Evolutionary conservation across 345 rosid genomes (phyloP).

Genomic region (Mallotus nudiflorus): DNA sequence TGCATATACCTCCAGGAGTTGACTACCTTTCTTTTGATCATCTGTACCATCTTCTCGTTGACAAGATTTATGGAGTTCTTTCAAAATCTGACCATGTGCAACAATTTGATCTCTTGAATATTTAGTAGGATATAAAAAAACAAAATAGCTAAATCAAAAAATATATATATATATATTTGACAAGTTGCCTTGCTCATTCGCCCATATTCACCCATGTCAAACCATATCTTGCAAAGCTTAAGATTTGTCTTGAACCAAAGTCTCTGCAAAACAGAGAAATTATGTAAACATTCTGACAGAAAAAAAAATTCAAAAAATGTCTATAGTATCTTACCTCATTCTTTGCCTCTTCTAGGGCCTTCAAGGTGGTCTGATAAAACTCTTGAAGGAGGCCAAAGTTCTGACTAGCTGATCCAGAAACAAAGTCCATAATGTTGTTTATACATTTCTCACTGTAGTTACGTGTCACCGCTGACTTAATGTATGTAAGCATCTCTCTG

Average conservation of each 20-base stretch:
- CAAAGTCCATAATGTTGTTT: slow-evolving; percentile 98
- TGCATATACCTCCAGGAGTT: slow-evolving; percentile 96
- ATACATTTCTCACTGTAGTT: slow-evolving; percentile 98
- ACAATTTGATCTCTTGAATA: slow-evolving; percentile 4
- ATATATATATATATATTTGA: neutral
- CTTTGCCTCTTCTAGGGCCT: slow-evolving; percentile 99
- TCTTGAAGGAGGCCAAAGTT: slow-evolving; percentile 81
- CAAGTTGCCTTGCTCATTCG: slow-evolving; percentile 83
- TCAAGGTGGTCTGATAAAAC: slow-evolving; percentile 92
- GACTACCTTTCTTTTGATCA: slow-evolving; percentile 99
- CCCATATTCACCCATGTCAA: slow-evolving; percentile 96
- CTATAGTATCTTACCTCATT: slow-evolving; percentile 62
- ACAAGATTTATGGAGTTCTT: slow-evolving; percentile 96
- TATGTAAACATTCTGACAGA: slow-evolving; percentile 20
- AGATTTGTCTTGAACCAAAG: slow-evolving; percentile 99
- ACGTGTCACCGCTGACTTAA: slow-evolving; percentile 94
- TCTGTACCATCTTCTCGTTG: slow-evolving; percentile 97
- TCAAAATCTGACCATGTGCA: slow-evolving; percentile 58
- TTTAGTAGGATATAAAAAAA: neutral
- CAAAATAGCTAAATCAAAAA: slow-evolving; percentile 1
- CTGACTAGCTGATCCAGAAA: slow-evolving; percentile 98
- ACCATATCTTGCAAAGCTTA: slow-evolving; percentile 98
- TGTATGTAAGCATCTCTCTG: slow-evolving; percentile 90
- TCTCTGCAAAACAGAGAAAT: slow-evolving; percentile 56
- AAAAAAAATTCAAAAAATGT: neutral